These are phyloP conservation scores for Parastagonospora avenae DNA, from an alignment of 2,329 filamentous ascomycete genomes.

Conservation along the genomic window DNA sequence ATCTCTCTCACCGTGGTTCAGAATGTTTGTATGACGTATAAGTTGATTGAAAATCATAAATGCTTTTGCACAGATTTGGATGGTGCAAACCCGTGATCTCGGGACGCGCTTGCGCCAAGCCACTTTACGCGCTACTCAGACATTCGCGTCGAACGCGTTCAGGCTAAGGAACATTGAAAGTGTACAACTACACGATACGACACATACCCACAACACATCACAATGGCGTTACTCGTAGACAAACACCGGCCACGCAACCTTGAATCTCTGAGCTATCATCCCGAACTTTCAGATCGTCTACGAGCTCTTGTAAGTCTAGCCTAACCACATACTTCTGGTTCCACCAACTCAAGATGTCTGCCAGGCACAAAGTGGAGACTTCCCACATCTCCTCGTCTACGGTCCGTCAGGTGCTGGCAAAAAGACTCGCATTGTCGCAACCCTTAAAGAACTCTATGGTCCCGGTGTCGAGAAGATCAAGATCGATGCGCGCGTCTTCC, in stretches of 20 bases:
- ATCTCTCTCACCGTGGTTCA: background rate
- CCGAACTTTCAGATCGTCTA: slow-evolving; percentile 84
- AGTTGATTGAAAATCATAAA: too few species aligned
- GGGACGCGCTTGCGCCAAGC: slow-evolving; percentile 16
- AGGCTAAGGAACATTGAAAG: slow-evolving; percentile 5
- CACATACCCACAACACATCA: slow-evolving; percentile 17
- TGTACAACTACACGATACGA: slow-evolving; percentile 6
- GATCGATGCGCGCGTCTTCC: slow-evolving; percentile 96
- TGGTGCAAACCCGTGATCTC: background rate
- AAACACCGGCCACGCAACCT: slow-evolving; percentile 73
- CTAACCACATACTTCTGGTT: background rate
- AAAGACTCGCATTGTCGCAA: slow-evolving; percentile 95
- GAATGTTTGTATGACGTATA: too few species aligned
- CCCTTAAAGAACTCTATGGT: slow-evolving; percentile 91
- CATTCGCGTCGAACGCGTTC: slow-evolving; percentile 39
- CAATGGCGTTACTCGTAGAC: slow-evolving; percentile 69
- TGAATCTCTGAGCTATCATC: slow-evolving; percentile 82
- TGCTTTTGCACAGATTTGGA: too few species aligned
- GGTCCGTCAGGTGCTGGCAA: slow-evolving; percentile 96
- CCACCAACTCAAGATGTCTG: slow-evolving; percentile 12
- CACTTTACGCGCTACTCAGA: slow-evolving; percentile 38
- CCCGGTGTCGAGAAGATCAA: slow-evolving; percentile 99
- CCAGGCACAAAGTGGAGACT: slow-evolving; percentile 94
- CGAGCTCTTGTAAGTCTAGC: slow-evolving; percentile 73
- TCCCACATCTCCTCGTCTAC: slow-evolving; percentile 96